Evolutionary conservation across 768 basidiomycete genomes (phyloP), one percentile per base, ranked within the genome.

Genomic region (Boletus subparvulus): DNA sequence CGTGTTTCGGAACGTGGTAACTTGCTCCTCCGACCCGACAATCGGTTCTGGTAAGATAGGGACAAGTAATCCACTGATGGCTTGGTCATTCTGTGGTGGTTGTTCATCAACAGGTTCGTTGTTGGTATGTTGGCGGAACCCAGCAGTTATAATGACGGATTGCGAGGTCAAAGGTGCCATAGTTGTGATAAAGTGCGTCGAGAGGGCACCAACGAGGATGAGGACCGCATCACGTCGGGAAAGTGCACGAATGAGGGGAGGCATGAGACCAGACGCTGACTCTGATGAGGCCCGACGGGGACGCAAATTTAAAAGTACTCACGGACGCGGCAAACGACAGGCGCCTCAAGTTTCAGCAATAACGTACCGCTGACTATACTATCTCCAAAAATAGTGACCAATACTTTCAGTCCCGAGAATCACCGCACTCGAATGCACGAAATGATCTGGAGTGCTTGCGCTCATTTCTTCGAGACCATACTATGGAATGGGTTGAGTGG

Each of bases 221-320:
- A 87, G 80, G 54, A 86, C 60, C 19, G 78, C 84, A 72, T 88
- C 85, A 33, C 84, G 76, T 32, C 80, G 73, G 9, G 83, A 76
- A 32, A 85, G 65, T 39, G 74, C 58, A 36, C 78, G 76, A 63
- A 78, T 70, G 47, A 78, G 69, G 10, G 61, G 17, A 47, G 77
- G 59, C 73, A 77, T 78, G 48, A 47, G 13, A 52, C 48, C 12
- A 36, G 21, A 21, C 2, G 21, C 21, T 21, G 21, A 21, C 21
- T 21, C 21, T 21, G 19, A 24, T 40, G 39, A 28, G 26, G 26
- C 26, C 26, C 26, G 21, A 26, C 4, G 3, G 17, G 36, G 13
- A 33, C 19, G 13, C 12, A 11, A 28, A n/a, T 21, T 21, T 21
- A 17, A 50, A 43, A 24, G 28, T 10, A 14, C 17, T 21, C 16